Conservation (phyloP, 192 early-diverging fungal genomes). For the Podila horticola region DNA sequence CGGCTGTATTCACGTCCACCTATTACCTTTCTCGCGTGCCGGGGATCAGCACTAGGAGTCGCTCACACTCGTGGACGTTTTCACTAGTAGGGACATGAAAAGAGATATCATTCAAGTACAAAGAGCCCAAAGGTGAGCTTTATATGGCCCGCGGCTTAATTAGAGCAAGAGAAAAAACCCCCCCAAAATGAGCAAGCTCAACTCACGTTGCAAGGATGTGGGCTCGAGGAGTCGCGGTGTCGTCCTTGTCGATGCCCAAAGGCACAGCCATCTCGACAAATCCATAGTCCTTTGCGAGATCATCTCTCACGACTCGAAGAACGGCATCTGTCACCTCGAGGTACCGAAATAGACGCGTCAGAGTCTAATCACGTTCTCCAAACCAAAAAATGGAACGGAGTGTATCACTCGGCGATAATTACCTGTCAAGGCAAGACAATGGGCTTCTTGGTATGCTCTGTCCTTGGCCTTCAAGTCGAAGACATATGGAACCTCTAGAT, state of each 20-base stretch:
- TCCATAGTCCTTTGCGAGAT: conserved; percentile 20
- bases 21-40: conserved; percentile 27
- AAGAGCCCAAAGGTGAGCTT: background rate
- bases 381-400: background rate
- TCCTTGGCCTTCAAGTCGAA: conserved; percentile 42
- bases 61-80: conserved; percentile 16
- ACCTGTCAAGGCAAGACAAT: conserved; percentile 25
- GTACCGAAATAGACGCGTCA: background rate
- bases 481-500: conserved; percentile 16
- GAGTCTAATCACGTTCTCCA: background rate
- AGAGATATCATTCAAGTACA: background rate
- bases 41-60: conserved; percentile 18
- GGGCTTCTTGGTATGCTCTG: conserved; percentile 31
- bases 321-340: background rate
- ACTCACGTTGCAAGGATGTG: conserved; percentile 31
- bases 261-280: conserved; percentile 18
- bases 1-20: too few relatives aligned
- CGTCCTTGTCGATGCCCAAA: conserved; percentile 14
- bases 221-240: conserved; percentile 23
- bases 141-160: background rate
- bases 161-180: background rate
- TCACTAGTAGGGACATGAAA: background rate
- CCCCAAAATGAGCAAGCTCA: background rate
- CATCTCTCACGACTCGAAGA: conserved; percentile 5
- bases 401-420: background rate